These are phyloP conservation scores for Ashbya aceris DNA, from an alignment of 1,139 yeast genomes.

Conservation along the genomic window DNA sequence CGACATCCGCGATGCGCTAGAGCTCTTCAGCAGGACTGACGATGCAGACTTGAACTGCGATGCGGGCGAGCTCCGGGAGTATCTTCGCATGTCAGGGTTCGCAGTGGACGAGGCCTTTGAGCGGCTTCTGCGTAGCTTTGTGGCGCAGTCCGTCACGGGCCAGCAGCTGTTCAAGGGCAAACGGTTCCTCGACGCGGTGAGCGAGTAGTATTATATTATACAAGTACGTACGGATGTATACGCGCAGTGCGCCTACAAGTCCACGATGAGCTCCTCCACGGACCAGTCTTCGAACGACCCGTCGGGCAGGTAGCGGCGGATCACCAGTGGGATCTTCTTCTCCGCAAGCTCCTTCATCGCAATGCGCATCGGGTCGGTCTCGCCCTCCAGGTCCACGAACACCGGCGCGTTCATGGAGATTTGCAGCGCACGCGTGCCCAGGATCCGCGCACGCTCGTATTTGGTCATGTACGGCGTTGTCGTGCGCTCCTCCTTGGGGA, in stretches of 20 bases:
- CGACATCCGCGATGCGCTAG: conserved; percentile 56
- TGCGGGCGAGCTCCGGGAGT: conserved; percentile 41
- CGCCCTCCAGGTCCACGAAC: conserved; percentile 95
- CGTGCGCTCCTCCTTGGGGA: conserved; percentile 77
- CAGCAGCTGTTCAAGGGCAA: conserved; percentile 45
- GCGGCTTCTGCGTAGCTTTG: conserved; percentile 46
- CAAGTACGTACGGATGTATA: neutral
- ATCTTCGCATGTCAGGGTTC: conserved; percentile 47
- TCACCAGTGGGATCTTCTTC: conserved; percentile 88
- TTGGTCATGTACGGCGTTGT: conserved; percentile 99
- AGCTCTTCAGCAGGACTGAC: conserved; percentile 43
- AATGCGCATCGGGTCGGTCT: conserved; percentile 96
- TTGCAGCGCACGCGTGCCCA: conserved; percentile 94
- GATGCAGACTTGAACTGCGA: conserved; percentile 34
- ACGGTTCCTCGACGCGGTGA: conserved; percentile 49
- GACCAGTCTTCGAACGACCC: conserved; percentile 99
- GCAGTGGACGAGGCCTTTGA: conserved; percentile 41
- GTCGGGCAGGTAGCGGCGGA: conserved; percentile 93
- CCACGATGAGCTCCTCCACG: conserved; percentile 92
- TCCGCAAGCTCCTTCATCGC: conserved; percentile 96
- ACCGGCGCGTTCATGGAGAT: conserved; percentile 98
- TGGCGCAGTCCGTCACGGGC: conserved; percentile 48
- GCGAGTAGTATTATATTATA: conserved; percentile 17
- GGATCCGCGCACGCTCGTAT: conserved; percentile 91
- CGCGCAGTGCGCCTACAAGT: conserved; percentile 37